Percentiles rank a stretch among this genome's conserved stretches.
These are phyloP conservation scores for Mortierella sp. DNA, from an alignment of 371 early-diverging fungal genomes.

Conservation along the genomic window DNA sequence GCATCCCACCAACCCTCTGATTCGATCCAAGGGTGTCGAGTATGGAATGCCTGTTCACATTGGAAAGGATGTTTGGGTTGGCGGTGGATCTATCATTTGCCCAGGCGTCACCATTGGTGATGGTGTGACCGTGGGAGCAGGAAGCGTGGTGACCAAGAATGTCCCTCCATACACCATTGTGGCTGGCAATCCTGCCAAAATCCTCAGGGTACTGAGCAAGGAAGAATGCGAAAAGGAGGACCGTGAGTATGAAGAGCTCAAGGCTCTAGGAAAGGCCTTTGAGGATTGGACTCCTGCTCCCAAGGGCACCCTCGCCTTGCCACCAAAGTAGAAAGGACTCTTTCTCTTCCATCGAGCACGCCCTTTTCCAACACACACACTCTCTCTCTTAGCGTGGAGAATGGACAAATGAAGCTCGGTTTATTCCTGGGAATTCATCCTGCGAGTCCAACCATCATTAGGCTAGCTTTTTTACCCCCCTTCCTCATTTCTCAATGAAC, in stretches of 20 bases:
- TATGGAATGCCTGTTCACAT: constrained; percentile 70
- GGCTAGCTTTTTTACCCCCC: too few relatives aligned
- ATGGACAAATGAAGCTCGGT: too few relatives aligned
- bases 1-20: constrained; percentile 74
- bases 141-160: constrained; percentile 81
- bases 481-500: background rate
- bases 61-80: constrained; percentile 79
- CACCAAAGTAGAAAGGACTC: background rate
- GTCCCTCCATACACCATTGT: constrained; percentile 79
- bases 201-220: constrained; percentile 57
- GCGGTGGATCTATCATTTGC: constrained; percentile 75
- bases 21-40: constrained; percentile 53
- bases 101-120: constrained; percentile 89
- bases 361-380: too few relatives aligned
- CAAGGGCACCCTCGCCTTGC: constrained; percentile 38
- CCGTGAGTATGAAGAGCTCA: constrained; percentile 23
- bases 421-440: too few relatives aligned
- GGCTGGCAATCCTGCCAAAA: constrained; percentile 85
- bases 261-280: constrained; percentile 19
- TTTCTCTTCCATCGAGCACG: background rate
- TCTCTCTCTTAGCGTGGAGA: too few relatives aligned
- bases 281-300: constrained; percentile 45
- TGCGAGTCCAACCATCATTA: too few relatives aligned
- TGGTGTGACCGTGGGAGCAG: constrained; percentile 67
- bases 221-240: constrained; percentile 45